These are phyloP conservation scores for Colletotrichum cuscutae DNA, from an alignment of 2,329 filamentous ascomycete genomes.

Conservation along the genomic window DNA sequence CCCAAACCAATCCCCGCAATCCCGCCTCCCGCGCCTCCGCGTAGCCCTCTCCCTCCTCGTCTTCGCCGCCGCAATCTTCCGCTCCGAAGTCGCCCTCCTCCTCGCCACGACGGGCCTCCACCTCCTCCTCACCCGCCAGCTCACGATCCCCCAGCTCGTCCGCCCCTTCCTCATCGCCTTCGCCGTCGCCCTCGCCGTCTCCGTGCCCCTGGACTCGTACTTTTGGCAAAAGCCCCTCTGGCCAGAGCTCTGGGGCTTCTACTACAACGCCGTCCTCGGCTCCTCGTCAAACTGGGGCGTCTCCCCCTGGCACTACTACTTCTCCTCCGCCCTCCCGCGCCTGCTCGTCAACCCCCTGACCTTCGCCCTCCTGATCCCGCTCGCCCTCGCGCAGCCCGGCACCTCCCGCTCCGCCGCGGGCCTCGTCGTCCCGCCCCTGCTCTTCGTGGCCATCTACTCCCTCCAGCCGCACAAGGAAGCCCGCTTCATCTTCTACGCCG, in stretches of 20 bases:
- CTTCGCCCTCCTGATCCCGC: conserved; percentile 64
- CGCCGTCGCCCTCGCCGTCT: conserved; percentile 72
- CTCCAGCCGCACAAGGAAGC: conserved; percentile 95
- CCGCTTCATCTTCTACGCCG: conserved; percentile 90
- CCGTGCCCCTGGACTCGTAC: conserved; percentile 85
- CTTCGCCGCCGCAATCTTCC: conserved; percentile 84
- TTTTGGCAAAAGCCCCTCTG: conserved; percentile 92
- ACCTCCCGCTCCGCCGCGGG: conserved; percentile 54
- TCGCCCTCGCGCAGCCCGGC: conserved; percentile 60
- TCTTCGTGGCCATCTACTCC: conserved; percentile 85
- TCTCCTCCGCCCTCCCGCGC: conserved; percentile 81
- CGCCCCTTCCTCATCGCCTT: conserved; percentile 74
- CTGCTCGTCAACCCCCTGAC: conserved; percentile 84
- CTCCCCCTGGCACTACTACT: conserved; percentile 88
- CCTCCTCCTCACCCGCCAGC: conserved; percentile 66
- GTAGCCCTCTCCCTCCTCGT: conserved; percentile 81
- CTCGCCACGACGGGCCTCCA: conserved; percentile 75
- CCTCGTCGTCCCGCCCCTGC: conserved; percentile 72
- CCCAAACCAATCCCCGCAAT: conserved; percentile 43
- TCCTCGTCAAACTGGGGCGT: conserved; percentile 89
- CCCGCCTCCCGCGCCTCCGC: conserved; percentile 58
- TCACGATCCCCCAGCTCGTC: conserved; percentile 68
- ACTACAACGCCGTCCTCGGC: conserved; percentile 89
- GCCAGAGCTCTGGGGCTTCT: conserved; percentile 91
- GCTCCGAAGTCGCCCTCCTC: conserved; percentile 87